Evolutionary conservation across 495 filamentous ascomycete species (phyloP).

Genomic region (Hypoxylon trugodes): DNA sequence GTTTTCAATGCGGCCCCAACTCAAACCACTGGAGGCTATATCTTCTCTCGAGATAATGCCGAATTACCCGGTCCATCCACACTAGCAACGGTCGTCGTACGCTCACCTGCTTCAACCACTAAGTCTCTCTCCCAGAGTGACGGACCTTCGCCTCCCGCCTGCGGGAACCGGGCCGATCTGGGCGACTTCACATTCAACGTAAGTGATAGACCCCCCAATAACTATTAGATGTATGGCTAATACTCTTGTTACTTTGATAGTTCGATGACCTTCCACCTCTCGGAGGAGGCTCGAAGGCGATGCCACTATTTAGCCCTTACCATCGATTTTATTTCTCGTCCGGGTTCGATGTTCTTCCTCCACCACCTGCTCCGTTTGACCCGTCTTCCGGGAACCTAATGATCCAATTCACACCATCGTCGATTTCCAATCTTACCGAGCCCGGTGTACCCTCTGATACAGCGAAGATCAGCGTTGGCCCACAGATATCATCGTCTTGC

Average conservation of each 20-base stretch:
- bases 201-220: slow-evolving; percentile 8
- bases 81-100: slow-evolving; percentile 36
- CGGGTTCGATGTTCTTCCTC: slow-evolving; percentile 48
- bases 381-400: slow-evolving; percentile 52
- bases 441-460: slow-evolving; percentile 20
- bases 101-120: slow-evolving; percentile 15
- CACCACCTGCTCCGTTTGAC: slow-evolving; percentile 36
- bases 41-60: slow-evolving; percentile 37
- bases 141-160: slow-evolving; percentile 27
- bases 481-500: slow-evolving; percentile 45
- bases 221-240: slow-evolving; percentile 9
- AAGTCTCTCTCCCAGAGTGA: slow-evolving; percentile 5
- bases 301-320: slow-evolving; percentile 50
- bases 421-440: slow-evolving; percentile 34
- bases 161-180: slow-evolving; percentile 43
- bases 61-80: slow-evolving; percentile 34
- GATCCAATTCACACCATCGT: slow-evolving; percentile 47
- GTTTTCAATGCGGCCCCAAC: background rate
- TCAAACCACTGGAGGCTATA: slow-evolving; percentile 29
- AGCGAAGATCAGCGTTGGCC: slow-evolving; percentile 49
- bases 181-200: slow-evolving; percentile 45
- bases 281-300: slow-evolving; percentile 35
- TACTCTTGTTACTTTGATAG: slow-evolving; percentile 17
- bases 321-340: slow-evolving; percentile 53
- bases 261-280: slow-evolving; percentile 53